These are phyloP conservation scores for Fraxinus floribunda DNA, from an alignment of 305 asterid genomes.

Conservation along the genomic window DNA sequence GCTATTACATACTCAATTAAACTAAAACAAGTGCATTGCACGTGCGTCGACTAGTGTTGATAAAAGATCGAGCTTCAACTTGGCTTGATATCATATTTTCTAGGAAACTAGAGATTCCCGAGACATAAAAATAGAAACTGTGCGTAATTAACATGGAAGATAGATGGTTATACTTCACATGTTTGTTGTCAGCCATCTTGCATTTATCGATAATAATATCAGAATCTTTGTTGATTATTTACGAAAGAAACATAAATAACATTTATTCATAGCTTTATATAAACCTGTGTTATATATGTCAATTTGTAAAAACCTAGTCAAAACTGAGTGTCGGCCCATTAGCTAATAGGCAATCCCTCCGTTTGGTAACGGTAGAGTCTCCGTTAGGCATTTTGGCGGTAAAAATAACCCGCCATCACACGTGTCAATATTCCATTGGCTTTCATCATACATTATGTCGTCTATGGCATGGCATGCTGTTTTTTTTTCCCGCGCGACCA, in stretches of 20 bases:
- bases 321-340: constrained; percentile 2
- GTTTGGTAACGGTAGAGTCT: constrained; percentile 28
- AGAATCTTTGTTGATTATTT: too few species aligned
- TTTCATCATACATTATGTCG: constrained; percentile 34
- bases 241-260: too few species aligned
- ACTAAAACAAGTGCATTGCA: too few species aligned
- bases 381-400: constrained; percentile 44
- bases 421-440: constrained; percentile 34
- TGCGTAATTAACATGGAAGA: neutral
- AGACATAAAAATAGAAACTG: neutral
- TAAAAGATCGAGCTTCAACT: neutral
- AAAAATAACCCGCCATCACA: constrained; percentile 27
- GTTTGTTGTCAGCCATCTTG: neutral
- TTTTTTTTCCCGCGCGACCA: constrained; percentile 60
- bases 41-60: neutral
- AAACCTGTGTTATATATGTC: neutral
- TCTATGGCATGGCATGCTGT: constrained; percentile 42
- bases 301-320: neutral
- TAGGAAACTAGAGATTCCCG: neutral
- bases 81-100: neutral
- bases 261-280: too few species aligned
- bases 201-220: neutral
- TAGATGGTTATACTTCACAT: neutral
- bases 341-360: neutral
- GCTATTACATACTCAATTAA: too few species aligned